A percentile compares a stretch with the other conserved stretches of the same genome.
Conservation (phyloP, 164 flowering plant species). For the Dillenia turbinata region DNA sequence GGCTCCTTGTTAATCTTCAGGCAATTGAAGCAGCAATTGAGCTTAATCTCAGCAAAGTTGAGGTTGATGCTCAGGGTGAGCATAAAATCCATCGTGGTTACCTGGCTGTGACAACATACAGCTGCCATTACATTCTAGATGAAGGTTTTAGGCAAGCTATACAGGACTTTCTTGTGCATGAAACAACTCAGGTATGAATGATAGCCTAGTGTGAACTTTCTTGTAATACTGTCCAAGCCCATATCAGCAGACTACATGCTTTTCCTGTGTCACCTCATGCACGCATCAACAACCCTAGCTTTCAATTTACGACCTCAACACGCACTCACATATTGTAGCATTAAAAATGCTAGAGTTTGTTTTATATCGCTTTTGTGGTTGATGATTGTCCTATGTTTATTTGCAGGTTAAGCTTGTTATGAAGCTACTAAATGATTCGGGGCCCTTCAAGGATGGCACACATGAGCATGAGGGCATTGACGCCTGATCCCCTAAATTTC, state of each 20-base stretch:
- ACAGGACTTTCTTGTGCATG: conserved; percentile 65
- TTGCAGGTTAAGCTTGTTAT: conserved; percentile 67
- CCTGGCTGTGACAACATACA: conserved; percentile 79
- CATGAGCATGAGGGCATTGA: conserved; percentile 9
- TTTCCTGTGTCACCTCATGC: no score
- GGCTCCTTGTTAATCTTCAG: conserved; percentile 19
- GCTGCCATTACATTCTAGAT: conserved; percentile 81
- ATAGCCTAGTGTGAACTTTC: background rate
- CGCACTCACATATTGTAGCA: no score
- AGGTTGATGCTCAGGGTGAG: conserved; percentile 98
- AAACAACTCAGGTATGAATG: conserved; percentile 64
- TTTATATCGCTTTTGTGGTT: no score
- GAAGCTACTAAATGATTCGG: conserved; percentile 64
- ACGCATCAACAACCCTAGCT: no score
- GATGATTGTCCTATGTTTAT: background rate
- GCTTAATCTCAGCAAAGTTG: conserved; percentile 69
- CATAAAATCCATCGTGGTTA: conserved; percentile 95
- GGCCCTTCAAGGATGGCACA: conserved; percentile 77
- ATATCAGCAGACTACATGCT: no score
- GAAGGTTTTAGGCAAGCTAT: conserved; percentile 57
- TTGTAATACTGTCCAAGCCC: no score
- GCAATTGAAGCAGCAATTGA: conserved; percentile 99
- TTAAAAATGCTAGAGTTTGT: no score
- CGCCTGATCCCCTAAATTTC: background rate
- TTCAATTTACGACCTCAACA: no score